phyloP scores from a whole-genome alignment of 1,284 basidiomycete species.

The Sporisorium scitamineum region DNA sequence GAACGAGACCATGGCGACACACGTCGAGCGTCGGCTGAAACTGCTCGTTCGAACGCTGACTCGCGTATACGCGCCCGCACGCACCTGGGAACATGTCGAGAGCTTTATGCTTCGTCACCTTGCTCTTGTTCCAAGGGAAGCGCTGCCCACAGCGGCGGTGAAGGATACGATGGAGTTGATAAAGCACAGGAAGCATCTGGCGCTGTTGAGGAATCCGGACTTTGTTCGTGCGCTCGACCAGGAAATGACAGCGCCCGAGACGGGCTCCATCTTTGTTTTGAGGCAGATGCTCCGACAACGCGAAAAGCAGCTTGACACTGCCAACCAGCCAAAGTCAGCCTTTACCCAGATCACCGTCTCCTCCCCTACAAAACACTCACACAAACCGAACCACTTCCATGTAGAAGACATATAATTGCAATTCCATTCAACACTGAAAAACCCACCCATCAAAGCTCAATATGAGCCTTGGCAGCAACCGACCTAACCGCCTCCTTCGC shows the following conservation, averaged over 20 bases:
- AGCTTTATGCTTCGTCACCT: conserved; percentile 18
- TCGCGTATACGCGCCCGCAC: conserved; percentile 9
- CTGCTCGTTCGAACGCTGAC: conserved; percentile 21
- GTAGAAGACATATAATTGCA: neutral
- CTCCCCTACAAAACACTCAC: neutral
- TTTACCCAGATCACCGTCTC: neutral
- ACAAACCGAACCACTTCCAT: neutral
- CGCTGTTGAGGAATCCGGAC: conserved; percentile 8
- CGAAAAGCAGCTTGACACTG: neutral
- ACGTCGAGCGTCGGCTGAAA: conserved; percentile 11
- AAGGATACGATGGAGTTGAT: conserved; percentile 14
- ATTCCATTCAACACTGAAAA: neutral
- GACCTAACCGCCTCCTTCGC: conserved; percentile 7
- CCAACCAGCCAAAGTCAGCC: neutral
- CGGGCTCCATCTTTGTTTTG: conserved; percentile 33
- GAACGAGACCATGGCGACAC: conserved; percentile 10
- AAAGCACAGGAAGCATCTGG: conserved; percentile 6
- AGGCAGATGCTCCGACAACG: conserved; percentile 25
- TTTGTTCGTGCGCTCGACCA: neutral
- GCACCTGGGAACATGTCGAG: conserved; percentile 30
- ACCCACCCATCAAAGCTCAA: conserved; percentile 34
- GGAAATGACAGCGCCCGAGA: conserved; percentile 9
- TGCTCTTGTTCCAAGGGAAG: conserved; percentile 11
- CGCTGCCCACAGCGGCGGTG: conserved; percentile 19
- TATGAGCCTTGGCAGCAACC: conserved; percentile 15